phyloP scores from a whole-genome alignment of 2,329 filamentous ascomycete species.

The Calonectria pauciramosa region DNA sequence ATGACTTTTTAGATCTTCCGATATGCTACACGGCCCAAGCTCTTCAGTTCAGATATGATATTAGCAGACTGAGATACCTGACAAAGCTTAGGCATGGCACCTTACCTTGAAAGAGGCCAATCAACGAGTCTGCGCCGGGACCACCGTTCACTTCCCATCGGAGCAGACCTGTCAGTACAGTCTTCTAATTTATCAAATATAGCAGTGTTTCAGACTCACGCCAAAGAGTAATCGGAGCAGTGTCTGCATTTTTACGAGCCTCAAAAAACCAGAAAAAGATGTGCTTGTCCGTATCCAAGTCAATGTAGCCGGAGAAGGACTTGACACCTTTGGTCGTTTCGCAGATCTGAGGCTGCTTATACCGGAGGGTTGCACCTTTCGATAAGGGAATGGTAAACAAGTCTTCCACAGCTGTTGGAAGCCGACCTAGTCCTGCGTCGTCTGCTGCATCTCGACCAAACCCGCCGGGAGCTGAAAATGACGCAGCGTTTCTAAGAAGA shows the following conservation, averaged over 20 bases:
- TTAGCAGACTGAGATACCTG: not conserved
- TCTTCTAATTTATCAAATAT: not conserved
- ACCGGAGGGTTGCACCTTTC: slow-evolving; percentile 22
- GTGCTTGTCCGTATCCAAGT: slow-evolving; percentile 22
- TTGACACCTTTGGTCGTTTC: slow-evolving; percentile 48
- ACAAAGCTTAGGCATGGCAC: not conserved
- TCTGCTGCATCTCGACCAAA: not conserved
- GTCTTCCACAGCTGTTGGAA: slow-evolving; percentile 7
- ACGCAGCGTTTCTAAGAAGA: not conserved
- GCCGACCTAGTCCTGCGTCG: not conserved
- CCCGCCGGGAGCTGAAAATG: not conserved
- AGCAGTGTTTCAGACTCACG: not conserved
- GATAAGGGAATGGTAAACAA: slow-evolving; percentile 23
- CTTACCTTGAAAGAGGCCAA: slow-evolving; percentile 25
- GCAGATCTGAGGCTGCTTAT: slow-evolving; percentile 54
- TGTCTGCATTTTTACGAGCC: slow-evolving; percentile 36
- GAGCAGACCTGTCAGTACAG: not conserved
- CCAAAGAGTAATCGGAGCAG: slow-evolving; percentile 62
- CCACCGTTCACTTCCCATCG: slow-evolving; percentile 68
- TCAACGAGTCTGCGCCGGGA: slow-evolving; percentile 58
- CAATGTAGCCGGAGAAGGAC: slow-evolving; percentile 64
- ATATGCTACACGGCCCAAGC: slow-evolving; percentile 28
- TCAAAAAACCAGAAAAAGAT: slow-evolving; percentile 46
- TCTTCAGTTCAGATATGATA: not conserved
- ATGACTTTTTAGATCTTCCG: slow-evolving; percentile 25